Evolutionary conservation across 2,329 filamentous ascomycete genomes (phyloP).

Genomic region (Exophiala sideris): DNA sequence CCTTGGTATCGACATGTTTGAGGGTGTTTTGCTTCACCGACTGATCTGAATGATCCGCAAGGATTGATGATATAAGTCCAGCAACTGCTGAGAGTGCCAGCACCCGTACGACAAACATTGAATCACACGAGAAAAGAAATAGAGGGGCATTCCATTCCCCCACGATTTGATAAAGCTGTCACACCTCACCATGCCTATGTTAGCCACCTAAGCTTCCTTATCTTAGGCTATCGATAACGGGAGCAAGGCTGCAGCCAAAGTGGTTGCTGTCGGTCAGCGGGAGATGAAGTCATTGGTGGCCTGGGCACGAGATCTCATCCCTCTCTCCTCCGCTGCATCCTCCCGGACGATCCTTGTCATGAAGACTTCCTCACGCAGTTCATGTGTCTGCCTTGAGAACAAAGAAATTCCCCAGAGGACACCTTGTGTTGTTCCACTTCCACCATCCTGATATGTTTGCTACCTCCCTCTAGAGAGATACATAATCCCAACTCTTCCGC

Average conservation of each 20-base stretch:
- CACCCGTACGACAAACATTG: background rate
- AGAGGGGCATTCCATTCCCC: background rate
- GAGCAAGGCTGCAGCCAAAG: background rate
- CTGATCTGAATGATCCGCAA: background rate
- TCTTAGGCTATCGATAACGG: background rate
- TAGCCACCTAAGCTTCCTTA: no score
- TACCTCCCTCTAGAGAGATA: constrained; percentile 5
- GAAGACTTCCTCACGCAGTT: background rate
- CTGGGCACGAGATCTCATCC: background rate
- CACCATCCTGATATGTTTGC: background rate
- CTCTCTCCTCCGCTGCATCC: background rate
- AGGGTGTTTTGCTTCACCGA: background rate
- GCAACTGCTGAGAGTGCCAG: background rate
- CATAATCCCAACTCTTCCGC: background rate
- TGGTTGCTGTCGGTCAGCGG: no score
- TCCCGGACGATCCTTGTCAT: background rate
- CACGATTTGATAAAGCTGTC: background rate
- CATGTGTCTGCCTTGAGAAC: background rate
- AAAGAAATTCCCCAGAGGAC: constrained; percentile 4
- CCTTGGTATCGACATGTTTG: background rate
- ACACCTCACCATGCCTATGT: background rate
- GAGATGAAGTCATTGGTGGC: background rate
- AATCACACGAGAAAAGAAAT: background rate
- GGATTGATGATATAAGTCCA: background rate
- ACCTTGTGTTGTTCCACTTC: background rate